Evolutionary conservation across 1,139 yeast genomes (phyloP).

Genomic region (Suhomyces coccinellae): DNA sequence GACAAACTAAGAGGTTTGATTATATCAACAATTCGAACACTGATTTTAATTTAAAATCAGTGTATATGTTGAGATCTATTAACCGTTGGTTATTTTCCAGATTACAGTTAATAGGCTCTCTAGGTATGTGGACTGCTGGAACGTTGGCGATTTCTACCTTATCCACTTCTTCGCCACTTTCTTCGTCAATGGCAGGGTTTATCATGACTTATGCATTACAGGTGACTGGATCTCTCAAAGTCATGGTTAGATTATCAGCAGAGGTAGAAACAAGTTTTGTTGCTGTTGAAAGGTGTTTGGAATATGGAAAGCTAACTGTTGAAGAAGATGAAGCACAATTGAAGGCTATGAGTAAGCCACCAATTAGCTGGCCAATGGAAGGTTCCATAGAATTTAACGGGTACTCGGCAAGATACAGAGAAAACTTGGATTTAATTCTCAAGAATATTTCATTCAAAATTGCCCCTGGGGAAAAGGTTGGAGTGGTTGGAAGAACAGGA

Average conservation of each 20-base stretch:
- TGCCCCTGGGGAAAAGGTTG: conserved; percentile 80
- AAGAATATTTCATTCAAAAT: conserved; percentile 67
- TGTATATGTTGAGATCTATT: conserved; percentile 54
- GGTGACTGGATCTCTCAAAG: conserved; percentile 58
- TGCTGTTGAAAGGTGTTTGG: conserved; percentile 74
- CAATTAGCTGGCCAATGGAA: conserved; percentile 67
- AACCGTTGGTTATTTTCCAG: conserved; percentile 76
- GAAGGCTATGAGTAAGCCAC: conserved; percentile 28
- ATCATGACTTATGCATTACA: conserved; percentile 70
- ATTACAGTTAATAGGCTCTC: conserved; percentile 66
- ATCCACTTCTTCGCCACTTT: conserved; percentile 34
- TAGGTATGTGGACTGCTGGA: conserved; percentile 62
- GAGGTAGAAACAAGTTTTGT: conserved; percentile 76
- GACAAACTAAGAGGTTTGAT: conserved; percentile 53
- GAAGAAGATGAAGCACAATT: conserved; percentile 47
- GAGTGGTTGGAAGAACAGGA: conserved; percentile 95
- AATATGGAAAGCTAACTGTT: conserved; percentile 61
- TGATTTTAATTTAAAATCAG: conserved; percentile 62
- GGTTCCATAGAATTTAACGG: conserved; percentile 74
- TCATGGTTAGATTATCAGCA: conserved; percentile 66
- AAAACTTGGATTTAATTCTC: conserved; percentile 78
- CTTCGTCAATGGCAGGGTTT: conserved; percentile 73
- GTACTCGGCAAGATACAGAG: conserved; percentile 83
- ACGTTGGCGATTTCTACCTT: conserved; percentile 44
- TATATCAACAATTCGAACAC: conserved; percentile 58